These are phyloP conservation scores for Monilinia aucupariae DNA, from an alignment of 2,329 filamentous ascomycete species.

Conservation along the genomic window DNA sequence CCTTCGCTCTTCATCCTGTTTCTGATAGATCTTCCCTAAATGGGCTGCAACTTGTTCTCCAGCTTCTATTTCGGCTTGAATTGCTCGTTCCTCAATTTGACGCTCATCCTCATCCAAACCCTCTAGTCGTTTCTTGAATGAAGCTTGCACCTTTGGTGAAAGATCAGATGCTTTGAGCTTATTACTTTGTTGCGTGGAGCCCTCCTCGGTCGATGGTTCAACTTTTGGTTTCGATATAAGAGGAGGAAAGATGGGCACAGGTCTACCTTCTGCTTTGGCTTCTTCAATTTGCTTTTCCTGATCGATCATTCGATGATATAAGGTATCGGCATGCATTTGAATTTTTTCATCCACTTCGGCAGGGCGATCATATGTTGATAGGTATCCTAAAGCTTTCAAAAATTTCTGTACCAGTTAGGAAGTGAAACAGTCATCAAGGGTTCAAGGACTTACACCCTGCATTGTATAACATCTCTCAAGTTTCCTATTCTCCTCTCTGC, in stretches of 20 bases:
- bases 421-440: background rate
- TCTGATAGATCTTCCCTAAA: conserved; percentile 50
- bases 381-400: conserved; percentile 83
- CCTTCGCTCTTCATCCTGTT: conserved; percentile 50
- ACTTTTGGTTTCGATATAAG: conserved; percentile 39
- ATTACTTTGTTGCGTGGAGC: conserved; percentile 18
- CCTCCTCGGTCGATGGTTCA: conserved; percentile 5
- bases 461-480: conserved; percentile 87
- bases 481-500: conserved; percentile 65
- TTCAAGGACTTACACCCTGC: conserved; percentile 59
- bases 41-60: conserved; percentile 54
- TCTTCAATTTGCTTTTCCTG: conserved; percentile 72
- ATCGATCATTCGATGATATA: conserved; percentile 81
- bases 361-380: conserved; percentile 60
- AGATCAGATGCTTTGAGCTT: conserved; percentile 31
- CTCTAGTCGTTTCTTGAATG: conserved; percentile 51
- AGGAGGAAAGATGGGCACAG: conserved; percentile 54
- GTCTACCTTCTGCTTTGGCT: conserved; percentile 57
- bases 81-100: conserved; percentile 56
- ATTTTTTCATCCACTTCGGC: conserved; percentile 74
- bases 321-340: conserved; percentile 88
- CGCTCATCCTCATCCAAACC: conserved; percentile 54
- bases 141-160: conserved; percentile 46
- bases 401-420: conserved; percentile 56
- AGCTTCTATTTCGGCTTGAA: conserved; percentile 56